Evolutionary conservation across 2,329 filamentous ascomycete genomes (phyloP), one percentile per base, ranked within the genome.

Genomic region (Xylaria sp.): DNA sequence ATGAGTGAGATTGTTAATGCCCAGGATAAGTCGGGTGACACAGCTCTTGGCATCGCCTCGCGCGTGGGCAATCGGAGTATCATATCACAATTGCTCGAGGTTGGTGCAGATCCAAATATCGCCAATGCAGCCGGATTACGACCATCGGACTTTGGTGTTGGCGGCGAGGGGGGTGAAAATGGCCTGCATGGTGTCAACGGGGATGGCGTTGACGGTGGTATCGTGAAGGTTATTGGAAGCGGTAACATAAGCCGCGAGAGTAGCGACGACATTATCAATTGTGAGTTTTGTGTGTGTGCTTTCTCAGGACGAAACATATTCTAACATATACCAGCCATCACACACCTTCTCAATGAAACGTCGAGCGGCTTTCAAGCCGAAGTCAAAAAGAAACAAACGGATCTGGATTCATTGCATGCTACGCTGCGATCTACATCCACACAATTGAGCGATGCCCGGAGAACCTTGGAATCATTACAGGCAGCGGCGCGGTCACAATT

Each of bases 1-100:
- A 96, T 99, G 86, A 92, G 90, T 49, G 93, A 98, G 73, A 96
- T 99, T 75, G 94, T 99, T 62, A 98, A 99, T 71, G 90, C 93
- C 0, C 91, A 94, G 70, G 95, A 99, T 76, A 93, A 93, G 71
- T 90, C 91, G 33, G 95, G 95, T 0, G 96, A 99, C 72, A 99
- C 95, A 0, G 95, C 95, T 0, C 81, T 99, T 19, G 97, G 97
- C 69, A 89, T 98, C 64, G 95, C 94, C 1, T 93, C 95, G 1
- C 85, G 95, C 63, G 96, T 97, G 68, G 92, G 93, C 21, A 98
- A 97, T 74, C 85, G 90, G 57, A 96, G 92, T 70, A 97, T 99
- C 70, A 96, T 98, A 60, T 94, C 93, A n/a, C 95, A 99, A 74
- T 82, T 99, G 31, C 83, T 98, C 10, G 95, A 99, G 77, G 93